Evolutionary conservation across 2,329 filamentous ascomycete species (phyloP).

Genomic region (Aschersonia sp.): DNA sequence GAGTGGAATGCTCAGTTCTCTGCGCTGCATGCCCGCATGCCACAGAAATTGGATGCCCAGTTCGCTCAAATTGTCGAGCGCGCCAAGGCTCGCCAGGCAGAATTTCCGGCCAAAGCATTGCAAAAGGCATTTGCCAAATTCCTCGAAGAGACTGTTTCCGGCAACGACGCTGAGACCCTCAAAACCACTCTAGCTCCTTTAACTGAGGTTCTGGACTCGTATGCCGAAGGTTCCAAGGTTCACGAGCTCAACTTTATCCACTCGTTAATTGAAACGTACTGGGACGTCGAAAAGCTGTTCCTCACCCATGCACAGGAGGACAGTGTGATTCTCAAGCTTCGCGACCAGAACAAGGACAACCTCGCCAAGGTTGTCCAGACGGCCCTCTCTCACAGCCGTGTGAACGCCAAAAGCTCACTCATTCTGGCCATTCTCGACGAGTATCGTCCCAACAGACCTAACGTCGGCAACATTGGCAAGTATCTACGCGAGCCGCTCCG

Average conservation of each 20-base stretch:
- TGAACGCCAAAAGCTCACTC: conserved; percentile 87
- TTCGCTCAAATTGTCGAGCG: conserved; percentile 80
- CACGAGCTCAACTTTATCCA: conserved; percentile 79
- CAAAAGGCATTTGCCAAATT: conserved; percentile 77
- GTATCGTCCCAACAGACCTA: conserved; percentile 89
- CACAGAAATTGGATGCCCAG: conserved; percentile 72
- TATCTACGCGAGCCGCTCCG: conserved; percentile 71
- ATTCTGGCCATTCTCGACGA: conserved; percentile 82
- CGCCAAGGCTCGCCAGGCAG: conserved; percentile 58
- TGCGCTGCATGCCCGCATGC: conserved; percentile 93
- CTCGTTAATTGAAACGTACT: conserved; percentile 67
- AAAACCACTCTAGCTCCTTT: conserved; percentile 62
- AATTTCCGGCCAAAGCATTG: conserved; percentile 86
- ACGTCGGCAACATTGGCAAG: conserved; percentile 76
- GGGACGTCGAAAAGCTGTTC: conserved; percentile 73
- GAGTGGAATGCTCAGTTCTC: conserved; percentile 95
- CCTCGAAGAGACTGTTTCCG: conserved; percentile 68
- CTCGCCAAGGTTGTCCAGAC: conserved; percentile 71
- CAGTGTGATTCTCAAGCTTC: conserved; percentile 81
- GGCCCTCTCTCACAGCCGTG: conserved; percentile 85
- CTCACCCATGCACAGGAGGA: conserved; percentile 81
- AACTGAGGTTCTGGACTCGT: conserved; percentile 61
- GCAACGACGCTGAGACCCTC: conserved; percentile 59
- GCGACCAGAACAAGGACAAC: conserved; percentile 94
- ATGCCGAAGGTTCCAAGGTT: conserved; percentile 75